Conservation (phyloP, 306 rosid genomes). For the Cucumis melo region DNA sequence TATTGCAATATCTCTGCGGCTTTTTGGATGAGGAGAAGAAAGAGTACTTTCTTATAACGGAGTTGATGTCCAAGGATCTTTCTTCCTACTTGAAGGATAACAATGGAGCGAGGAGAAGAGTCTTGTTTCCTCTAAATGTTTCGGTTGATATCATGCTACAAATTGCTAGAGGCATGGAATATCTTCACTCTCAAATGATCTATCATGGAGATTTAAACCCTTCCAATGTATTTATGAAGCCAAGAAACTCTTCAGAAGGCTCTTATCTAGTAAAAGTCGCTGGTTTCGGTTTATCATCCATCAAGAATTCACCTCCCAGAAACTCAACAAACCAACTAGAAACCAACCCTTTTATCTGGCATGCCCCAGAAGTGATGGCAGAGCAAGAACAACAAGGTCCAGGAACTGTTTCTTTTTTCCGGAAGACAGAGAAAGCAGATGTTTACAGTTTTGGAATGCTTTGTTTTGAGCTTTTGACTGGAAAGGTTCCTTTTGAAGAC, state of each 20-base stretch:
- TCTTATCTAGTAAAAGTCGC: slow-evolving; percentile 60
- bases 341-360: slow-evolving; percentile 48
- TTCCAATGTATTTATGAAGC: slow-evolving; percentile 34
- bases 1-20: slow-evolving; percentile 55
- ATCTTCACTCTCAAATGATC: slow-evolving; percentile 57
- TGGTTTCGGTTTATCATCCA: slow-evolving; percentile 47
- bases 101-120: slow-evolving; percentile 54
- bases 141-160: slow-evolving; percentile 91
- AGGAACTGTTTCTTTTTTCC: slow-evolving; percentile 4
- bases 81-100: slow-evolving; percentile 61
- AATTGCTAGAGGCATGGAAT: slow-evolving; percentile 78
- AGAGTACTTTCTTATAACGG: slow-evolving; percentile 62
- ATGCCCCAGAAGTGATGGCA: slow-evolving; percentile 71
- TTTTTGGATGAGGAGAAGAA: slow-evolving; percentile 61
- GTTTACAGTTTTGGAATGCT: slow-evolving; percentile 86
- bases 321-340: slow-evolving; percentile 22
- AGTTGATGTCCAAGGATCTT: slow-evolving; percentile 64
- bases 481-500: slow-evolving; percentile 82
- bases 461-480: slow-evolving; percentile 74
- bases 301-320: slow-evolving; percentile 6
- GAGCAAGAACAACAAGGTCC: slow-evolving; percentile 36
- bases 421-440: slow-evolving; percentile 71
- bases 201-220: slow-evolving; percentile 82
- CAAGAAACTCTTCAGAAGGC: slow-evolving; percentile 56
- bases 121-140: slow-evolving; percentile 55